Conservation (phyloP, 2,329 filamentous ascomycete species). For the Aspergillus candidus region DNA sequence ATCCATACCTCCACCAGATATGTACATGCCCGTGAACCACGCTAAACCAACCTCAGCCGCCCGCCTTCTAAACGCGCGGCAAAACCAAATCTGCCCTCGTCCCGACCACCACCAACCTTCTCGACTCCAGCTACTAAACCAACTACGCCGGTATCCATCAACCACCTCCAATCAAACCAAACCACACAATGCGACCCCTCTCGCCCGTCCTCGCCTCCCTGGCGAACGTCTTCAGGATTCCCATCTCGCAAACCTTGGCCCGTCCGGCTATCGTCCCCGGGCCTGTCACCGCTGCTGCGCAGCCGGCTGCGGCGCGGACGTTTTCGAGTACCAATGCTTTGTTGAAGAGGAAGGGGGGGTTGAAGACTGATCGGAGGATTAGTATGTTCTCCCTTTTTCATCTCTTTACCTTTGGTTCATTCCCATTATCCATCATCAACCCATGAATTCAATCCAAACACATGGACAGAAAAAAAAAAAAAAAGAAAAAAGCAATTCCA, state of each 20-base stretch:
- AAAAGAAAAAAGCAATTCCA: too few species aligned
- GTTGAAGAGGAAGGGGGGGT: slow-evolving; percentile 32
- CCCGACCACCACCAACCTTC: slow-evolving; percentile 3
- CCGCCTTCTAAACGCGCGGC: slow-evolving; percentile 9
- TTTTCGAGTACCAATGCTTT: slow-evolving; percentile 38
- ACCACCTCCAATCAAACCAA: slow-evolving; percentile 16
- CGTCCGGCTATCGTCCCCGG: slow-evolving; percentile 20
- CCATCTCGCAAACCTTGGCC: slow-evolving; percentile 28
- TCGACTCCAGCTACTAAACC: slow-evolving; percentile 10
- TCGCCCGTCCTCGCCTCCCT: slow-evolving; percentile 40
- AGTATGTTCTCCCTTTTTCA: slow-evolving; percentile 31
- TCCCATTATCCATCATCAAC: too few species aligned
- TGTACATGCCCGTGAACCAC: too few species aligned
- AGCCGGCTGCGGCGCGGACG: slow-evolving; percentile 17
- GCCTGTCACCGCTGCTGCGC: slow-evolving; percentile 19
- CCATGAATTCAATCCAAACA: too few species aligned
- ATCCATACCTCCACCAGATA: too few species aligned
- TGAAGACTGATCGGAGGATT: slow-evolving; percentile 26
- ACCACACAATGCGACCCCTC: slow-evolving; percentile 27
- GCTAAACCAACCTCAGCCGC: too few species aligned
- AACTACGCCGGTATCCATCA: slow-evolving; percentile 13
- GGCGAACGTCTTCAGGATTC: slow-evolving; percentile 41
- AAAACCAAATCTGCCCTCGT: neutral
- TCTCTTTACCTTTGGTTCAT: neutral
- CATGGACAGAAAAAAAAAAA: neutral